phyloP scores from a whole-genome alignment of 2,329 filamentous ascomycete species.

The Ceratocystis variospora region DNA sequence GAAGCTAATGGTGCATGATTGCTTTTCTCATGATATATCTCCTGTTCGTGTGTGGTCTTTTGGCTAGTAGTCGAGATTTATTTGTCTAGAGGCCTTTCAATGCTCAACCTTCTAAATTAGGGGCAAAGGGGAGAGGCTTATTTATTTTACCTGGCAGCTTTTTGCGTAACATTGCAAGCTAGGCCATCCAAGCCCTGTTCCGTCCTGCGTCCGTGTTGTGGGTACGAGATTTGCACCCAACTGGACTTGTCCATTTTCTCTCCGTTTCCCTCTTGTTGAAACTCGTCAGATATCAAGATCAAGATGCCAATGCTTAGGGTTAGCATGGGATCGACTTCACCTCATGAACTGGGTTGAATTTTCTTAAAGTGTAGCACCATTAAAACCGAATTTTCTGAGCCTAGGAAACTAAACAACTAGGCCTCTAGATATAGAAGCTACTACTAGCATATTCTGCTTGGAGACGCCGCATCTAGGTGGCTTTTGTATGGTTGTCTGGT shows the following conservation, averaged over 20 bases:
- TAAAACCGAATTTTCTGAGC: too few species aligned
- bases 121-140: not conserved
- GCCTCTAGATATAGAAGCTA: too few species aligned
- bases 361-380: not conserved
- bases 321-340: not conserved
- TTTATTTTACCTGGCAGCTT: not conserved
- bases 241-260: not conserved
- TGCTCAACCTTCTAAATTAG: not conserved
- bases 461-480: too few species aligned
- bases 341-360: not conserved
- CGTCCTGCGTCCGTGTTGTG: not conserved
- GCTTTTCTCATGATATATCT: not conserved
- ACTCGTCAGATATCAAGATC: not conserved
- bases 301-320: not conserved
- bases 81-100: not conserved
- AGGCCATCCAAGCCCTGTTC: too few species aligned
- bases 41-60: not conserved
- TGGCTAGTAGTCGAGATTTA: not conserved
- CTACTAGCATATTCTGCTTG: too few species aligned
- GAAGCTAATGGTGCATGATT: not conserved
- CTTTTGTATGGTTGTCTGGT: too few species aligned
- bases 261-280: not conserved
- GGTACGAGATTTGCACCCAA: not conserved
- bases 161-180: conserved; percentile 5
- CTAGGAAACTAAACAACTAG: too few species aligned